phyloP scores from a whole-genome alignment of 495 filamentous ascomycete genomes.

The Chlorociboria aeruginascens region DNA sequence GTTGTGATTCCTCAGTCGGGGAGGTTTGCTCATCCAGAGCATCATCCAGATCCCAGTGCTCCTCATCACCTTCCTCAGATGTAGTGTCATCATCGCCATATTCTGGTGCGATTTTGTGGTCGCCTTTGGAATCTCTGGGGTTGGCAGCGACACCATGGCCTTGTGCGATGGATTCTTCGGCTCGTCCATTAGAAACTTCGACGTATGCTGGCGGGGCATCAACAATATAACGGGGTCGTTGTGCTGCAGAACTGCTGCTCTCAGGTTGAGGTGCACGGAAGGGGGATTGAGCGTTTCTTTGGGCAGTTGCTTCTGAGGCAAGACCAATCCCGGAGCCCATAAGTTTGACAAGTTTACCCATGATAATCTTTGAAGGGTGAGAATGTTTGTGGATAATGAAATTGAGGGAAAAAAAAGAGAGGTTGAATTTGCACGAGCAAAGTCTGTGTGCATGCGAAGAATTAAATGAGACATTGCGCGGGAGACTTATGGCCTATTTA shows the following conservation, averaged over 20 bases:
- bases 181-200: slow-evolving; percentile 6
- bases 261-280: not conserved
- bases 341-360: slow-evolving; percentile 13
- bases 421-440: too few relatives aligned
- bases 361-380: not conserved
- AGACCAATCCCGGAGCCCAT: slow-evolving; percentile 36
- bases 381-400: too few relatives aligned
- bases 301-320: slow-evolving; percentile 29
- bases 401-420: too few relatives aligned
- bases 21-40: slow-evolving; percentile 28
- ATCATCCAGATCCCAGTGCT: slow-evolving; percentile 41
- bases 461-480: too few relatives aligned
- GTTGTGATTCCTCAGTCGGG: slow-evolving; percentile 61
- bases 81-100: slow-evolving; percentile 12
- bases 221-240: not conserved
- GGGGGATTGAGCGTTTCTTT: slow-evolving; percentile 17
- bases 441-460: too few relatives aligned
- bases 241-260: slow-evolving; percentile 1
- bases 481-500: too few relatives aligned
- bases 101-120: slow-evolving; percentile 1
- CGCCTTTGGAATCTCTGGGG: slow-evolving; percentile 4
- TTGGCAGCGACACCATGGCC: slow-evolving; percentile 19
- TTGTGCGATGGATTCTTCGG: slow-evolving; percentile 5
- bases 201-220: slow-evolving; percentile 10
- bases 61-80: slow-evolving; percentile 27